Evolutionary conservation across 371 early-diverging fungal species (phyloP), one percentile per base, ranked within the genome.

Genomic region (Mortierella sp.): DNA sequence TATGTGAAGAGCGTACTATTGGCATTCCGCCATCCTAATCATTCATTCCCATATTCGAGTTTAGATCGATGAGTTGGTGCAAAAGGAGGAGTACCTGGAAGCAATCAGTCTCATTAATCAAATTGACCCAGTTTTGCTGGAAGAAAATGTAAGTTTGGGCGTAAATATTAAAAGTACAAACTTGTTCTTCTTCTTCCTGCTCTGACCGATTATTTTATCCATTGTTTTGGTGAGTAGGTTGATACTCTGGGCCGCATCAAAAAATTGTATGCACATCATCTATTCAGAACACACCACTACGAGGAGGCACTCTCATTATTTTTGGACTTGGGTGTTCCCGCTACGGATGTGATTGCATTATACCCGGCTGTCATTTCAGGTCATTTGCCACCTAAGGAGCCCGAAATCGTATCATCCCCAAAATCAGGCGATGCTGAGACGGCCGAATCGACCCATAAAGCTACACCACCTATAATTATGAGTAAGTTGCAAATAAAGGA

Each of bases 71-170:
- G 94, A 96, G 63, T 84, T 97, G 59, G 92, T 98, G 1, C 87
- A 88, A 19, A 86, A 89, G 53, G 89, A 88, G 69, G 90, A 94
- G 68, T 97, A 92, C 66, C 90, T 91, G 47, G 97, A 97, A 72
- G 98, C 97, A 0, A 91, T 95, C 38, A 92, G 92, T 76, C 88
- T 97, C 24, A 92, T 97, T 41, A 92, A 94, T 57, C 96, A 96
- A 76, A 92, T 96, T 33, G 97, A 96, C 65, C 93, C 93, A 36
- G 93, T 95, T 19, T 84, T 93, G 0, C 89, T 93, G 63, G 92
- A 95, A 19, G 95, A 96, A 65, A 95, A 94, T 85, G 91, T 88
- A 72, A 58, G 76, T 63, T 22, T 32, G 3, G 2, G 5, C 8
- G 5, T 19, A 53, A 10, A 22, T 2, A 58, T 0, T 16, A 2